Evolutionary conservation across 2,329 filamentous ascomycete species (phyloP), one percentile per base, ranked within the genome.

Genomic region (Davidsoniella virescens): DNA sequence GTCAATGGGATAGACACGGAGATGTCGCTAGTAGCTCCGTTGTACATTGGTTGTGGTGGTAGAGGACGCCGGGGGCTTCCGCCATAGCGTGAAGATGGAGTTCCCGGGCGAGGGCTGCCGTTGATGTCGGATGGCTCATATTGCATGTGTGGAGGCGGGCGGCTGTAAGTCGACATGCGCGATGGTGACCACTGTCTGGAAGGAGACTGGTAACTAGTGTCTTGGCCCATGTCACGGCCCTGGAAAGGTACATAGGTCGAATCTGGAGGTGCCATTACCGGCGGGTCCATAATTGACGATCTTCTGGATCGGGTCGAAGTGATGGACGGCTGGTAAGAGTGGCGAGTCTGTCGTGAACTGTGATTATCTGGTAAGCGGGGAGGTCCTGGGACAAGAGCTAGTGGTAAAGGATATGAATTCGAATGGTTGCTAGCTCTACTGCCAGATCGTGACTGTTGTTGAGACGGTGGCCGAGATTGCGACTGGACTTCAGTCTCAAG

Each of bases 91-190:
- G 87, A 90, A 0, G 87, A 87, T 1, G 90, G 87, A 0, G 90
- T 95, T 4, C 90, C 90, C 1, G 92, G 90, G 52, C 92, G 71
- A 5, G 92, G 88, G 54, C 78, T 88, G 45, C 92, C 92, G 59
- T 96, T 90, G 53, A 96, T 66, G 58, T 95, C 88, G 18, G 81
- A 73, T 0, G 87, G 86, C 64, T 96, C 92, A 64, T 92, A 96
- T 20, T 82, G 69, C 56, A 71, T 79, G 1, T 80, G 76, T 1
- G 84, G 76, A 2, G 86, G 81, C 7, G 84, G 83, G 47, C 84
- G 75, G 25, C 73, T 64, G 64, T 84, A 86, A 54, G 88, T 84
- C 1, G 67, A 68, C 49, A 63, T 61, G 53, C 68, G 66, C 14
- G 71, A 71, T 0, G 76, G 75, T 1, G 73, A 71, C 74, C 76